These are phyloP conservation scores for Candida sanyiensis DNA, from an alignment of 805 yeast species.

Conservation along the genomic window DNA sequence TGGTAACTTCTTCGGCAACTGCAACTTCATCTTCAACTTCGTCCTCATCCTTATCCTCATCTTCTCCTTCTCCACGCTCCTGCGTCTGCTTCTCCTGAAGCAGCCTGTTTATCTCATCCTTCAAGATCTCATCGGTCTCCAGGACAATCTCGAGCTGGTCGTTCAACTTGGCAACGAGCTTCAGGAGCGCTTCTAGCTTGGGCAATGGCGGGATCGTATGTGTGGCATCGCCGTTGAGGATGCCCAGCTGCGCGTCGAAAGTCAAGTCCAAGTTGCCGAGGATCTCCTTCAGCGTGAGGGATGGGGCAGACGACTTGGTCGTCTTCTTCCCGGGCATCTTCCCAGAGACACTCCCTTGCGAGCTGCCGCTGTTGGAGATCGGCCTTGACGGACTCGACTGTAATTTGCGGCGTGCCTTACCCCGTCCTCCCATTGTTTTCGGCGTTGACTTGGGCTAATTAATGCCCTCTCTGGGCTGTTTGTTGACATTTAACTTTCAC, in stretches of 20 bases:
- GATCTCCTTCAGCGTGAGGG: constrained; percentile 42
- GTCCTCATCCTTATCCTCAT: constrained; percentile 35
- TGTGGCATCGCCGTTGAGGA: constrained; percentile 53
- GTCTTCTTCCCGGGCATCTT: constrained; percentile 26
- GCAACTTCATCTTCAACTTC: constrained; percentile 34
- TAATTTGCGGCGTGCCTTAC: constrained; percentile 9
- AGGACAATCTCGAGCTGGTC: constrained; percentile 29
- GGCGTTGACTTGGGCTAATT: not conserved
- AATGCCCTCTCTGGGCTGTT: too few relatives aligned
- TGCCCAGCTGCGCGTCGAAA: constrained; percentile 55
- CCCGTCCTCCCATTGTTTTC: constrained; percentile 5
- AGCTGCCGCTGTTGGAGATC: not conserved
- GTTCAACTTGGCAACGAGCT: constrained; percentile 39
- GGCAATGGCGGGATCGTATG: constrained; percentile 34
- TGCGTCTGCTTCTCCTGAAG: constrained; percentile 7
- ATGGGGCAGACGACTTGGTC: constrained; percentile 31
- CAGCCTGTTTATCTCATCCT: constrained; percentile 12
- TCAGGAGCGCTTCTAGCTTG: constrained; percentile 21
- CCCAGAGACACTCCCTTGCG: constrained; percentile 11
- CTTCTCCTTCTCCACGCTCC: constrained; percentile 29
- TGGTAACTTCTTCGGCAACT: constrained; percentile 37
- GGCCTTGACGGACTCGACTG: constrained; percentile 1
- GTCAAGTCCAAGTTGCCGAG: constrained; percentile 46
- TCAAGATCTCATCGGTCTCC: constrained; percentile 24
- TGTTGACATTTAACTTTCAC: not conserved